Evolutionary conservation across 192 early-diverging fungal genomes (phyloP).

Genomic region (Backusella circina): DNA sequence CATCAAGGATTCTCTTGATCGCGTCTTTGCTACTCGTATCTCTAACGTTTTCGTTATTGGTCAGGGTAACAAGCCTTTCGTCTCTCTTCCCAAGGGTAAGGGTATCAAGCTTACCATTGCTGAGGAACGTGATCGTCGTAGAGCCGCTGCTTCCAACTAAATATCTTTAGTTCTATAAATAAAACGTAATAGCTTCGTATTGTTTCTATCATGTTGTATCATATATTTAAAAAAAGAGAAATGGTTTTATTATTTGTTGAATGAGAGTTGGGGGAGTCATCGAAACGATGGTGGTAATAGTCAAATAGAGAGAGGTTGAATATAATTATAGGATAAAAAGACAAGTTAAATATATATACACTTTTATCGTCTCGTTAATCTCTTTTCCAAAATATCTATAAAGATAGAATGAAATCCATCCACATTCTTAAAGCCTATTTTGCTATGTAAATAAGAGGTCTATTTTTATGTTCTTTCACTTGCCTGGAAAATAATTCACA

Average conservation of each 20-base stretch:
- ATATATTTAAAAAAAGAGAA: too few species aligned
- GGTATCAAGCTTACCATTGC: constrained; percentile 98
- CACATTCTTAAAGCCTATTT: constrained; percentile 15
- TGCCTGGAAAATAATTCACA: constrained; percentile 37
- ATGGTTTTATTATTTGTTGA: too few species aligned
- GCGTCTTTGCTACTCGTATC: constrained; percentile 95
- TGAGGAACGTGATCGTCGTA: constrained; percentile 94
- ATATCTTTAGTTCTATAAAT: neutral
- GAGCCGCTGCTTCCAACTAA: constrained; percentile 15
- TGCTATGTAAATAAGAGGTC: neutral
- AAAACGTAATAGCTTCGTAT: neutral
- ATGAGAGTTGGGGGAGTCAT: too few species aligned
- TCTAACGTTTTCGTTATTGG: constrained; percentile 92
- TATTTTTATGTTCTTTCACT: neutral
- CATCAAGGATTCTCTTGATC: constrained; percentile 95
- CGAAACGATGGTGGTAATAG: too few species aligned
- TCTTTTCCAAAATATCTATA: constrained; percentile 10
- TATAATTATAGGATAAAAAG: neutral
- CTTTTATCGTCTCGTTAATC: neutral
- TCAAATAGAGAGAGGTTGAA: too few species aligned
- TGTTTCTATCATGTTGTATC: neutral
- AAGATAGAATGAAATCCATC: constrained; percentile 16
- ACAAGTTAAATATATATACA: neutral
- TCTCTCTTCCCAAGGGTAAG: constrained; percentile 98
- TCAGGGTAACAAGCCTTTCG: constrained; percentile 85